phyloP scores from a whole-genome alignment of 177 flowering plant genomes.

The Vitis hybrid region DNA sequence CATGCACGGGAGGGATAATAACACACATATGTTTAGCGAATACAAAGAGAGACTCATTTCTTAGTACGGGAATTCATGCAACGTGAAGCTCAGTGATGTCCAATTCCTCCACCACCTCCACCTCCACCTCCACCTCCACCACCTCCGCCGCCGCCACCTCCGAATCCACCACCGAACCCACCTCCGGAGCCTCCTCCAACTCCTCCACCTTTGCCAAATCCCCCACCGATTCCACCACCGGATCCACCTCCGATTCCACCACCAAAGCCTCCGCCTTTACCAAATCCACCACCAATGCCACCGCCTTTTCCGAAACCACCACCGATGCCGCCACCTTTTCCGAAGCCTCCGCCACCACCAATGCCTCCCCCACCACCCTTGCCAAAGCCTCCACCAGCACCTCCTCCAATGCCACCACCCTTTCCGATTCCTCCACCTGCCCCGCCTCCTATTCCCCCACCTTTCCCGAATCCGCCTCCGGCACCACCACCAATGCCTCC shows the following conservation, averaged over 20 bases:
- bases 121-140: conserved; percentile 17
- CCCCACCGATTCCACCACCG: conserved; percentile 10
- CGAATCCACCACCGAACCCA: conserved; percentile 8
- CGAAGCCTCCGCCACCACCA: conserved; percentile 4
- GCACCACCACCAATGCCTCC: conserved; percentile 1
- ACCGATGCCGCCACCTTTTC: conserved; percentile 8
- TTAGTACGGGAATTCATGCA: conserved; percentile 14
- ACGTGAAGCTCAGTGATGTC: conserved; percentile 20
- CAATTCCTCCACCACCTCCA: conserved; percentile 18
- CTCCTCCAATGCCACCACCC: background rate
- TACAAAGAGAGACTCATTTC: too few relatives aligned
- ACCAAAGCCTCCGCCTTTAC: background rate
- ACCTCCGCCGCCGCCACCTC: conserved; percentile 13
- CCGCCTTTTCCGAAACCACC: background rate
- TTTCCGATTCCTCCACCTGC: conserved; percentile 7
- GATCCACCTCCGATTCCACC: conserved; percentile 4
- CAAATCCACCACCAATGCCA: background rate
- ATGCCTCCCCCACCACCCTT: conserved; percentile 13
- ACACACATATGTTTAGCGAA: too few relatives aligned
- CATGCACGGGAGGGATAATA: too few relatives aligned
- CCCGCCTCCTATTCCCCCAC: background rate
- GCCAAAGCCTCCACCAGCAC: conserved; percentile 8
- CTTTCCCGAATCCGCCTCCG: background rate
- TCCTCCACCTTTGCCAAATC: conserved; percentile 4
- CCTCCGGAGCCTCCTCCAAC: conserved; percentile 7